Evolutionary conservation across 164 flowering plant species (phyloP).

Genomic region (Akebia trifoliata): DNA sequence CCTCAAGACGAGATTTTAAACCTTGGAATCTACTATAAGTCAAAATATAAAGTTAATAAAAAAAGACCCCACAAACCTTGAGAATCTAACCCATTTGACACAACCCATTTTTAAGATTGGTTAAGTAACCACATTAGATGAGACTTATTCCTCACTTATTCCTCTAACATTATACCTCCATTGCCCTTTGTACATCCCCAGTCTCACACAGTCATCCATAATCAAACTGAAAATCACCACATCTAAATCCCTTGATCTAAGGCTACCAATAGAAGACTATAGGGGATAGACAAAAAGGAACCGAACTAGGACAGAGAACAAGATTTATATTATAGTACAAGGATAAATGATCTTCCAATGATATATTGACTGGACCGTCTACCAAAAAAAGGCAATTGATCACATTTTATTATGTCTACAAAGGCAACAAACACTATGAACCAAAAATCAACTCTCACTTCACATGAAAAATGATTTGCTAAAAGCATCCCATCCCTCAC

Average conservation of each 20-base stretch:
- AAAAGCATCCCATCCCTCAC: too few relatives aligned
- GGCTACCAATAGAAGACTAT: conserved; percentile 27
- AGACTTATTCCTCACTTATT: conserved; percentile 32
- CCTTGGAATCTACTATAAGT: conserved; percentile 40
- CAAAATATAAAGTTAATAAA: conserved; percentile 32
- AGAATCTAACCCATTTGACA: conserved; percentile 25
- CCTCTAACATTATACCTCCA: conserved; percentile 28
- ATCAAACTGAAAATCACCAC: conserved; percentile 44
- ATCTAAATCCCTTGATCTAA: conserved; percentile 35
- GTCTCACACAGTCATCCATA: conserved; percentile 38
- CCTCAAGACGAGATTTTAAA: too few relatives aligned
- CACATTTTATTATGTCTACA: too few relatives aligned
- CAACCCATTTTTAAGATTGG: conserved; percentile 43
- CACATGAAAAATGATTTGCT: too few relatives aligned
- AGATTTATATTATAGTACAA: too few relatives aligned
- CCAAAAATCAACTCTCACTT: too few relatives aligned
- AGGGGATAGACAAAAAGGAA: too few relatives aligned
- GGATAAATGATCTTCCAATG: too few relatives aligned
- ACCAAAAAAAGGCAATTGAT: too few relatives aligned
- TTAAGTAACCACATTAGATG: conserved; percentile 39
- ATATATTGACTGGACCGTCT: too few relatives aligned
- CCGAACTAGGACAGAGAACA: too few relatives aligned
- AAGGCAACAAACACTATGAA: too few relatives aligned
- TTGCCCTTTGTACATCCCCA: conserved; percentile 35
- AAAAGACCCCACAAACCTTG: conserved; percentile 42